Evolutionary conservation across 345 rosid genomes (phyloP).

Genomic region (Eucalyptus sp.): DNA sequence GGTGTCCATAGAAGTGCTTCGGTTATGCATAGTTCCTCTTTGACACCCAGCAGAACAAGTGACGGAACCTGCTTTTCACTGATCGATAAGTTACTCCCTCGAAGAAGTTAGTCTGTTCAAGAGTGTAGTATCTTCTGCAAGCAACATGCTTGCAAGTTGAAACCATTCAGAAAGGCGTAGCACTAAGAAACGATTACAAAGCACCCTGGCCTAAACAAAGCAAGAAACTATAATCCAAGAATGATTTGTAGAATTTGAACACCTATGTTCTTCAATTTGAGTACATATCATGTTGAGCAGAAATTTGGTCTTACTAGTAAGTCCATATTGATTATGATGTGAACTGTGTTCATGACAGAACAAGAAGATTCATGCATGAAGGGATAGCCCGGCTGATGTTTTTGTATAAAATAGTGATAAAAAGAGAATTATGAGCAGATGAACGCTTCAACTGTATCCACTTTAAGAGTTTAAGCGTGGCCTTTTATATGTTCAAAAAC

Average conservation of each 20-base stretch:
- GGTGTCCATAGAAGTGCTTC: slow-evolving; percentile 14
- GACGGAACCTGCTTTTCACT: slow-evolving; percentile 24
- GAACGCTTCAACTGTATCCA: background rate
- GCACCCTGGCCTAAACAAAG: background rate
- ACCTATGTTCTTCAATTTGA: background rate
- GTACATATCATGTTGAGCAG: background rate
- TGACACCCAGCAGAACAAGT: slow-evolving; percentile 17
- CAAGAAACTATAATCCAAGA: background rate
- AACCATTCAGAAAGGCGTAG: background rate
- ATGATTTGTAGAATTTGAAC: background rate
- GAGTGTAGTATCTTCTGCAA: background rate
- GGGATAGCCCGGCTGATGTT: background rate
- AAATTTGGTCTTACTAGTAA: background rate
- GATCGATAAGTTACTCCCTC: background rate
- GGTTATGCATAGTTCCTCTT: slow-evolving; percentile 4
- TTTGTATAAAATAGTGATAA: background rate
- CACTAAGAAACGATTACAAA: background rate
- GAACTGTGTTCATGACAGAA: background rate
- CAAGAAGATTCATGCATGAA: background rate
- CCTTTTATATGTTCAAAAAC: background rate
- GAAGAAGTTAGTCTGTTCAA: background rate
- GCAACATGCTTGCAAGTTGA: background rate
- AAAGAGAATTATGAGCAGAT: background rate
- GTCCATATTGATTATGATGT: background rate
- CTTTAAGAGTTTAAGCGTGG: background rate